Percentiles rank a stretch among this genome's conserved stretches.
These are phyloP conservation scores for Lotmaria passim DNA, from an alignment of 208 protist genomes.

Conservation along the genomic window DNA sequence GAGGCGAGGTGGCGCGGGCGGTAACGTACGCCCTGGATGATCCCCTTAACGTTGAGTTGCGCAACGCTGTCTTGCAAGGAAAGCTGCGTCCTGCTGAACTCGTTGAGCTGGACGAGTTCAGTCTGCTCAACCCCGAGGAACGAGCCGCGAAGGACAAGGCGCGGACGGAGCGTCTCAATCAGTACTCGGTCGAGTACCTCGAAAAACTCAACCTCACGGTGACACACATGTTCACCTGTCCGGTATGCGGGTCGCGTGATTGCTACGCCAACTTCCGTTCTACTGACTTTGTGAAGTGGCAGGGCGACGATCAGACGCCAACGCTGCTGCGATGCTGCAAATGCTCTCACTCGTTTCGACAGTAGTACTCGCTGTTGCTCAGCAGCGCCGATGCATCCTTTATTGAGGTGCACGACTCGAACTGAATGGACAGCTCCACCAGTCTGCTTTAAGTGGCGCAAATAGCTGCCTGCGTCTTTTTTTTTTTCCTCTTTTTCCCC, in stretches of 20 bases:
- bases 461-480: constrained; percentile 2
- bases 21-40: constrained; percentile 55
- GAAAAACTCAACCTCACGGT: constrained; percentile 43
- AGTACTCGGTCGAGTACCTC: constrained; percentile 54
- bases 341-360: constrained; percentile 48
- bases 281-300: constrained; percentile 75
- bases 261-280: constrained; percentile 65
- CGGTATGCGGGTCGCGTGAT: constrained; percentile 45
- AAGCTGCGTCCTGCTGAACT: constrained; percentile 29
- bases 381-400: too few relatives aligned
- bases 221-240: constrained; percentile 61
- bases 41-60: constrained; percentile 55
- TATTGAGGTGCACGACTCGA: too few relatives aligned
- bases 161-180: constrained; percentile 42
- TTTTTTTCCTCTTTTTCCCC: constrained; percentile 11
- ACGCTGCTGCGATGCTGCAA: constrained; percentile 58
- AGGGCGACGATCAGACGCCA: constrained; percentile 62
- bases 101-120: constrained; percentile 44
- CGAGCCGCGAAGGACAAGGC: constrained; percentile 34
- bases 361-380: neutral
- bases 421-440: too few relatives aligned
- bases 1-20: constrained; percentile 38
- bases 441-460: too few relatives aligned
- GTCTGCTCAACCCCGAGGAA: constrained; percentile 49
- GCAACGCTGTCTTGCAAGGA: constrained; percentile 38